These are phyloP conservation scores for Fomes fomentarius DNA, from an alignment of 1,284 basidiomycete genomes.

Conservation along the genomic window DNA sequence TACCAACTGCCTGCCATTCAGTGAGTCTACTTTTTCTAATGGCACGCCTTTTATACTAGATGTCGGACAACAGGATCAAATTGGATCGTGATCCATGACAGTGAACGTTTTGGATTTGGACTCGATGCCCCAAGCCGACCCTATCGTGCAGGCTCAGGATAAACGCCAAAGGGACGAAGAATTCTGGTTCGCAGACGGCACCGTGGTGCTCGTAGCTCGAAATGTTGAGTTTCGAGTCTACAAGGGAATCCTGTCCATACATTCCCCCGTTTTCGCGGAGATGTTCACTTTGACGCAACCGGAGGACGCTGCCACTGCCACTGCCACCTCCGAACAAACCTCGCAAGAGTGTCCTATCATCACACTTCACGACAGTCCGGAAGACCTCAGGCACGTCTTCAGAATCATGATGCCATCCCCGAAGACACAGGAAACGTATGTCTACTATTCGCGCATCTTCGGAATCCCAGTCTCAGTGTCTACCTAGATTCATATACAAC, in stretches of 20 bases:
- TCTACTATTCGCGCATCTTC: no score
- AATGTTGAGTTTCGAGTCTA: constrained; percentile 10
- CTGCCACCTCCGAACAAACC: no score
- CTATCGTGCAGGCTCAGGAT: no score
- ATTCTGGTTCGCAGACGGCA: constrained; percentile 18
- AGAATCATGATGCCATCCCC: neutral
- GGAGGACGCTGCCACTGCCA: neutral
- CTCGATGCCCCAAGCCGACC: no score
- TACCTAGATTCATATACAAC: neutral
- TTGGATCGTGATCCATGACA: no score
- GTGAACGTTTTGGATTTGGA: no score
- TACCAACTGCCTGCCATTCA: no score
- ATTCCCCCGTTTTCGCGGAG: constrained; percentile 10
- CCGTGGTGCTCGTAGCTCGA: constrained; percentile 5
- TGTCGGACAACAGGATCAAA: no score
- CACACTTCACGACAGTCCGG: neutral
- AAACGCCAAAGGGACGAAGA: constrained; percentile 4
- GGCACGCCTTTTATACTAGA: no score
- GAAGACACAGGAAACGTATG: neutral
- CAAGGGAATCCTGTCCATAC: constrained; percentile 1
- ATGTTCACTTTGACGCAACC: constrained; percentile 4
- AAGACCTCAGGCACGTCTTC: constrained; percentile 3
- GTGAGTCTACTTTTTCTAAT: no score
- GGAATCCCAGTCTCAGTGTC: no score
- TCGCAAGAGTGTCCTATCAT: neutral